phyloP scores from a whole-genome alignment of 176 grass and related monocot genomes.

The Themeda triandra region DNA sequence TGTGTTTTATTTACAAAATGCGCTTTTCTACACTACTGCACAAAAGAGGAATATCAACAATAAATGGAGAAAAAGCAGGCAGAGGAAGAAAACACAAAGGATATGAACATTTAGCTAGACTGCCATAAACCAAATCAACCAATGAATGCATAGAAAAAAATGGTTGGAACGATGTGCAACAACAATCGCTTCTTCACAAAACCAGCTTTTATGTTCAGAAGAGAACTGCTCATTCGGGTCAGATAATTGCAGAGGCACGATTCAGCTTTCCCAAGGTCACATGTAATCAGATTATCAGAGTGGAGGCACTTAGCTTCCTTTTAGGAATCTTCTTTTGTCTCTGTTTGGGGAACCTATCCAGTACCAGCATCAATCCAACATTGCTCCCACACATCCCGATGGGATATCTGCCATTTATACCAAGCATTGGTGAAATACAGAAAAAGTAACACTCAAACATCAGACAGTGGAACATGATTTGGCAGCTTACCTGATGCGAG shows the following conservation, averaged over 20 bases:
- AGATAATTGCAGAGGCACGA: not conserved
- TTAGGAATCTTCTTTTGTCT: slow-evolving; percentile 51
- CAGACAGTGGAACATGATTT: slow-evolving; percentile 2
- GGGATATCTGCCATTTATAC: slow-evolving; percentile 54
- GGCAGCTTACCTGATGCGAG: slow-evolving; percentile 56
- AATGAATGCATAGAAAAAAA: slow-evolving; percentile 24
- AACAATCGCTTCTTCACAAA: not conserved
- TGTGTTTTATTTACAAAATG: not conserved
- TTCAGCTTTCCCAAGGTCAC: not conserved
- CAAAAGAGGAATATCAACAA: not conserved
- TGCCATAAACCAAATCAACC: slow-evolving; percentile 10
- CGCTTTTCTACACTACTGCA: not conserved
- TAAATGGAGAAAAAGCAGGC: not conserved
- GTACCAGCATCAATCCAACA: slow-evolving; percentile 71
- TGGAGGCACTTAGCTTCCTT: slow-evolving; percentile 8
- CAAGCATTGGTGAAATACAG: not conserved
- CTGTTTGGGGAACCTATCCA: slow-evolving; percentile 49
- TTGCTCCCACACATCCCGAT: slow-evolving; percentile 60
- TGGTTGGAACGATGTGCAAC: slow-evolving; percentile 4
- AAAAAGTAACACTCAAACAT: not conserved
- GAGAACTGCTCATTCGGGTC: not conserved
- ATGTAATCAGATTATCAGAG: not conserved
- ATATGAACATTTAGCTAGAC: not conserved
- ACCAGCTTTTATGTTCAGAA: slow-evolving; percentile 15
- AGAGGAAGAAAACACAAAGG: not conserved